Evolutionary conservation across 1,284 basidiomycete species (phyloP).

Genomic region (Ustilago lituana): DNA sequence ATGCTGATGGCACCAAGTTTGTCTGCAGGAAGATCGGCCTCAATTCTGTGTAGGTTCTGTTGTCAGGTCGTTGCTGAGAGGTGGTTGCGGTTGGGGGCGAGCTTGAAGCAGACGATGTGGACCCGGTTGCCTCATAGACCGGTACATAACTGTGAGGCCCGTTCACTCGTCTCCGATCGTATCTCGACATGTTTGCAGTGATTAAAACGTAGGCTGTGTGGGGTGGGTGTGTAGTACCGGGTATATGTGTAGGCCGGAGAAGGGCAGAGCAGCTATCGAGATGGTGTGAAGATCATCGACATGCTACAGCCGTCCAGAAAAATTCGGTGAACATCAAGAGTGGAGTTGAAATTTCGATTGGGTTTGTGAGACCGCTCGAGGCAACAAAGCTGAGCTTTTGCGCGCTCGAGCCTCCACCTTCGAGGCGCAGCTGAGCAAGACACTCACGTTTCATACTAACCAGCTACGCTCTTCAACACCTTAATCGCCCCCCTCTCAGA

Average conservation of each 20-base stretch:
- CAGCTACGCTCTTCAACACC: neutral
- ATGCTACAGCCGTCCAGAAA: no score
- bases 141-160: constrained; percentile 35
- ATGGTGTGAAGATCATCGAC: neutral
- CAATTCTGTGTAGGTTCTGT: constrained; percentile 20
- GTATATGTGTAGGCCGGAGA: no score
- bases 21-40: constrained; percentile 77
- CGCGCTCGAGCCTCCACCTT: constrained; percentile 40
- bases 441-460: no score
- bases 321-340: no score
- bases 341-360: constrained; percentile 11
- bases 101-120: constrained; percentile 4
- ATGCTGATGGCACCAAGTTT: constrained; percentile 88
- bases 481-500: no score
- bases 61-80: constrained; percentile 25
- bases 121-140: constrained; percentile 9
- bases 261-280: neutral
- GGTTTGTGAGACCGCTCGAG: constrained; percentile 2
- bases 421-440: neutral
- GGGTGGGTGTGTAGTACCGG: no score
- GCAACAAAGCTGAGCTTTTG: neutral
- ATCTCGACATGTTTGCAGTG: constrained; percentile 23
- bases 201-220: no score
- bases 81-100: constrained; percentile 12
- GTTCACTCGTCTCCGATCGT: constrained; percentile 45